phyloP scores from a whole-genome alignment of 305 asterid genomes.

The Fraxinus latifolia region DNA sequence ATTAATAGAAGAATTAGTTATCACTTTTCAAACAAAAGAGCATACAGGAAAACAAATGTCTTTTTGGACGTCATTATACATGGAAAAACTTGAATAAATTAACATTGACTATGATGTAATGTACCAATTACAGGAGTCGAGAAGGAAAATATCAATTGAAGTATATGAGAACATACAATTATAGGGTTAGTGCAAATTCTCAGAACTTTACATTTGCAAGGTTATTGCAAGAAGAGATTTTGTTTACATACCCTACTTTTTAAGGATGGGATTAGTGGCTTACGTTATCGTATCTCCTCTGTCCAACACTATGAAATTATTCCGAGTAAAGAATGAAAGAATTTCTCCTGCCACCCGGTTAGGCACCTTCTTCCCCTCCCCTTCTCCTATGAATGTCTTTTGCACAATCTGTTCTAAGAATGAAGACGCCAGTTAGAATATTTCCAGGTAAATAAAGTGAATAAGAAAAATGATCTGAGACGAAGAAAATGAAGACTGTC shows the following conservation, averaged over 20 bases:
- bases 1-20: neutral
- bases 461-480: neutral
- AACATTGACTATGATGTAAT: neutral
- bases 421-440: neutral
- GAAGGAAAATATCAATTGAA: neutral
- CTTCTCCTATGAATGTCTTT: constrained; percentile 69
- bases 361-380: constrained; percentile 50
- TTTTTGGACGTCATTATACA: neutral
- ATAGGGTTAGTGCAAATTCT: neutral
- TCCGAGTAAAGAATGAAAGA: constrained; percentile 81
- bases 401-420: constrained; percentile 61
- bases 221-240: neutral
- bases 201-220: neutral
- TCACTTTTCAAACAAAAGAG: neutral
- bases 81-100: neutral
- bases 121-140: neutral
- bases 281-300: constrained; percentile 90
- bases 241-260: neutral
- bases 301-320: constrained; percentile 67
- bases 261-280: constrained; percentile 24
- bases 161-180: neutral
- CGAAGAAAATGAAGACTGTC: neutral
- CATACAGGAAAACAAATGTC: neutral
- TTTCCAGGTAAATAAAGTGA: neutral
- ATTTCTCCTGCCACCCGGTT: constrained; percentile 84